A percentile compares a stretch with the other conserved stretches of the same genome.
These are phyloP conservation scores for Carex myosuroides DNA, from an alignment of 176 grass and related monocot species.

Conservation along the genomic window DNA sequence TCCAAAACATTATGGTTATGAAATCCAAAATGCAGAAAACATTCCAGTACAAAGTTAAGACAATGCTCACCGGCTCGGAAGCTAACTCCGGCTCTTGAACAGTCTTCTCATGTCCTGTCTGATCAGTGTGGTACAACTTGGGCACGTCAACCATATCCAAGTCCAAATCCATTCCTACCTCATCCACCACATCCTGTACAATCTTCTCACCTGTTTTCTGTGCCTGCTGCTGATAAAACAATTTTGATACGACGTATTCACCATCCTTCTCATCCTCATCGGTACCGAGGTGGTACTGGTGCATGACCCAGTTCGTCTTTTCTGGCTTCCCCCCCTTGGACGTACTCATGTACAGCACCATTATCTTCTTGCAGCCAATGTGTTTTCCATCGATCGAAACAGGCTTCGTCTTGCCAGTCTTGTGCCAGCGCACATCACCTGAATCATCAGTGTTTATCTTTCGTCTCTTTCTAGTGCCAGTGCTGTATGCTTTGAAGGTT, in stretches of 20 bases:
- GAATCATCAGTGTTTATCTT: constrained; percentile 72
- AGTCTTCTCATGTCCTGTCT: constrained; percentile 33
- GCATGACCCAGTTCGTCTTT: constrained; percentile 98
- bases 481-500: constrained; percentile 94
- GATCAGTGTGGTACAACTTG: constrained; percentile 31
- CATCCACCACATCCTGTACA: constrained; percentile 35
- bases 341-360: constrained; percentile 79
- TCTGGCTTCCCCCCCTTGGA: constrained; percentile 61
- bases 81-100: constrained; percentile 23
- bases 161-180: constrained; percentile 30
- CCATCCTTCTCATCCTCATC: constrained; percentile 86
- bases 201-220: constrained; percentile 53
- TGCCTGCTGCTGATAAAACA: constrained; percentile 79
- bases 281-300: constrained; percentile 85
- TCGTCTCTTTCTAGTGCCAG: constrained; percentile 79
- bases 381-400: constrained; percentile 66
- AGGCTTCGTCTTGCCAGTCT: constrained; percentile 91
- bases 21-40: constrained; percentile 1
- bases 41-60: not conserved
- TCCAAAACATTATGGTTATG: not conserved
- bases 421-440: constrained; percentile 89
- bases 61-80: constrained; percentile 37
- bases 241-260: constrained; percentile 84
- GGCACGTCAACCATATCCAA: constrained; percentile 13
- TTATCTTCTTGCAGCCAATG: constrained; percentile 87